Base-by-base conservation (phyloP, 73 alveolate species). In the Uronychia setigera region DNA sequence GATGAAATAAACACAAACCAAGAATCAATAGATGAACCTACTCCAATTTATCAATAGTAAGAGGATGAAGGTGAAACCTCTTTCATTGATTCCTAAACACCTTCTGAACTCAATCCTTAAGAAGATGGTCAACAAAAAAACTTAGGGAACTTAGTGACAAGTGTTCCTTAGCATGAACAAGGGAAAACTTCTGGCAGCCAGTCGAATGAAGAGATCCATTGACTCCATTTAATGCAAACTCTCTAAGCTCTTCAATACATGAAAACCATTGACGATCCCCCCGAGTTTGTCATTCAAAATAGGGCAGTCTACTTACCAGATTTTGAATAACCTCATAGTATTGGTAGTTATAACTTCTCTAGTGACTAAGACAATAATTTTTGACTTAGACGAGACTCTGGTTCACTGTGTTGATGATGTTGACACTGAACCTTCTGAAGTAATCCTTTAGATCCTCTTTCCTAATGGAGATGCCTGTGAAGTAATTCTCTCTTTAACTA, bases 351-450 rank as follows among this genome's bases (percentile, higher is more conserved):
- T n/a, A n/a, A n/a, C 67, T 11, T 46, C 67, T 46, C 19, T 46
- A 46, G 67, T 46, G n/a, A 46, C 67, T 19, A 46, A 58, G 95
- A 94, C 81, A 83, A 81, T 75, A 19, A 46, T 46, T 19, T 46
- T 46, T 88, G 95, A 26, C 19, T 19, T 46, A 11, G 67, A 46
- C 19, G 67, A 46, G 19, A 46, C 67, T 46, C 67, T 46, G 19
- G 67, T 46, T 19, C 67, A 46, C 19, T 46, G 67, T 19, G 67
- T 46, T 11, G 67, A 46, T 19, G 67, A 46, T 46, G 67, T 46
- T 5, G 67, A 46, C 67, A 46, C 67, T 5, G 67, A 46, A 19
- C 67, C 67, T 46, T 46, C 67, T 46, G 67, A 46, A 46, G 67
- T 46, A 5, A 46, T 46, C 19, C 67, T 46, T 5, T 5, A 46